Evolutionary conservation across 2,329 filamentous ascomycete species (phyloP), one percentile per base, ranked within the genome.

Genomic region (Macrophomina phaseolina): DNA sequence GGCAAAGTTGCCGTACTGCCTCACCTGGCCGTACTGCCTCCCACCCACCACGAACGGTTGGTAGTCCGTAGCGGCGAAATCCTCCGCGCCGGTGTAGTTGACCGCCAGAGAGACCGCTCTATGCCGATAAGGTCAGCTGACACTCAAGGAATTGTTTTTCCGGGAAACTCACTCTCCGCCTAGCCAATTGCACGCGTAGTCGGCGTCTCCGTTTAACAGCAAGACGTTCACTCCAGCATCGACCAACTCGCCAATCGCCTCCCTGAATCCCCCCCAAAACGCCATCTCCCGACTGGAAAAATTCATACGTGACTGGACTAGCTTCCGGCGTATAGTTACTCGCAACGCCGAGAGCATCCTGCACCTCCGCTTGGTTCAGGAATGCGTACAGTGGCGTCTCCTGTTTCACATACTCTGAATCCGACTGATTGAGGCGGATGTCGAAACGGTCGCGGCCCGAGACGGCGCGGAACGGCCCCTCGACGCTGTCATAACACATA

Each of bases 21-120:
- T 85, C 0, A 92, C 91, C 67, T 87, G 86, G 32, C 92, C 92
- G 30, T 82, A 82, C 48, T 83, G 78, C 36, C 81, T 45, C 61
- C 87, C 91, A 73, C 88, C 87, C 76, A 90, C 89, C 14, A 85
- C 81, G 72, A 91, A 90, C 72, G 91, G 90, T 45, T 90, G 87
- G 77, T 94, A 95, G 0, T 91, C 92, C 0, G 92, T 87, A 0
- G 81, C 78, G 2, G 83, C 79, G 76, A 94, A 95, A 2, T 76
- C 71, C 5, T 80, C 23, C 4, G 62, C 38, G 16, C 52, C 49
- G 5, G 62, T 64, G 23, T 55, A 64, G 6, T 64, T 64, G 23
- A 64, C 14, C 76, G 12, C 80, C 73, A 1, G 81, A 77, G 72
- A 89, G 89, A 49, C 75, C 72, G 16, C 83, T 23, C 55, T 60